Conservation (phyloP, 2,329 filamentous ascomycete species). For the Tolypocladium nubicola region DNA sequence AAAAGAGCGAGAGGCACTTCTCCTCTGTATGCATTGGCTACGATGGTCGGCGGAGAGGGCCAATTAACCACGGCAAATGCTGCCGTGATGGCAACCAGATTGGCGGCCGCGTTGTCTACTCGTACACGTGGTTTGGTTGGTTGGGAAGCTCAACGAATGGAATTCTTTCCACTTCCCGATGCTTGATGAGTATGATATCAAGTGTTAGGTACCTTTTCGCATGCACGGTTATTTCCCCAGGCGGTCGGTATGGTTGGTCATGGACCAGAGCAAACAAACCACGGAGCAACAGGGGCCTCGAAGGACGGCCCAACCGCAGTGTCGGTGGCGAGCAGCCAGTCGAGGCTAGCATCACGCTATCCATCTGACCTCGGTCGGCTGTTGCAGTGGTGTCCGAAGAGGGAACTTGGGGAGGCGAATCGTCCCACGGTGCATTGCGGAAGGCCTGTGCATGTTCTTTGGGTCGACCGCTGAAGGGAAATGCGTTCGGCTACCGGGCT, state of each 20-base stretch:
- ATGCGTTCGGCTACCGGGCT: conserved; percentile 4
- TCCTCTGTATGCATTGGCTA: neutral
- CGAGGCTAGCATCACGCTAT: conserved; percentile 2
- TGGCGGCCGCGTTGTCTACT: neutral
- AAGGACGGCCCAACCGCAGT: conserved; percentile 3
- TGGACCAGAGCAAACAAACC: neutral
- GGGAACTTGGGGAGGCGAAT: neutral
- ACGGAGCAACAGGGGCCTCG: neutral
- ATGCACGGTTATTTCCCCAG: neutral
- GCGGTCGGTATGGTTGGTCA: neutral
- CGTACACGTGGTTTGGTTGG: neutral
- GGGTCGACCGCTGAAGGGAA: neutral
- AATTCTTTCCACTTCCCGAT: neutral
- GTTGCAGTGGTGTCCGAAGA: neutral
- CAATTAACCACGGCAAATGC: neutral
- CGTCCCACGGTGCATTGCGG: neutral
- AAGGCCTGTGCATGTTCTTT: neutral
- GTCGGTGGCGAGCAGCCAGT: conserved; percentile 4
- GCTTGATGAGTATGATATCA: neutral
- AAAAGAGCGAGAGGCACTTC: neutral
- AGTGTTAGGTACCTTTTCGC: no score
- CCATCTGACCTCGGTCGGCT: neutral
- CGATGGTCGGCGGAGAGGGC: neutral
- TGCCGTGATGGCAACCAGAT: neutral
- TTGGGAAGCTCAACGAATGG: neutral